These are phyloP conservation scores for Apiospora marii DNA, from an alignment of 2,329 filamentous ascomycete species.

Conservation along the genomic window DNA sequence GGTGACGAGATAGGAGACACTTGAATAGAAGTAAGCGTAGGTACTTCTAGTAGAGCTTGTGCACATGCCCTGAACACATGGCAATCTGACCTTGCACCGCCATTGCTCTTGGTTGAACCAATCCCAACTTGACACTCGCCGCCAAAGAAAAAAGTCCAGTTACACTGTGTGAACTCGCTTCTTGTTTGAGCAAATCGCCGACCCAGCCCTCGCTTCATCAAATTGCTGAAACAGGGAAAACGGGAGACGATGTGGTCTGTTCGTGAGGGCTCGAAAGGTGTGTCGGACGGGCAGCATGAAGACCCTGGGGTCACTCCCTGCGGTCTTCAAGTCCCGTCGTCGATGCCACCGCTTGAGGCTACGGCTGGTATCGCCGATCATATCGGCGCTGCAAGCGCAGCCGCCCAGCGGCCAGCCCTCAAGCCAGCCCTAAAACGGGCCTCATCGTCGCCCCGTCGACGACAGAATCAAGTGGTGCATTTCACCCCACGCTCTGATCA, in stretches of 20 bases:
- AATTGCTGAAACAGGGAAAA: background rate
- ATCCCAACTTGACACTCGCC: no score
- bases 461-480: background rate
- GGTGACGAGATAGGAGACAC: conserved; percentile 2
- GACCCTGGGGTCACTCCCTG: background rate
- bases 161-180: background rate
- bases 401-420: background rate
- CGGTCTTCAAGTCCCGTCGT: background rate
- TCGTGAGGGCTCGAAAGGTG: background rate
- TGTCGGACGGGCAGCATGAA: background rate
- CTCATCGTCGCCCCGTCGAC: background rate
- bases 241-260: background rate
- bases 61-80: background rate
- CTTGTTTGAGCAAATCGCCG: background rate
- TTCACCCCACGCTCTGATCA: background rate
- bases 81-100: background rate
- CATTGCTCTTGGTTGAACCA: background rate
- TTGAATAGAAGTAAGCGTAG: background rate
- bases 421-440: no score
- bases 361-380: no score
- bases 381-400: background rate
- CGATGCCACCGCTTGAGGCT: background rate
- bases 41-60: background rate
- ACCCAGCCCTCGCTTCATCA: background rate
- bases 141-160: background rate